Base-by-base conservation (phyloP, 2,329 filamentous ascomycete genomes). In the Boeremia exigua region DNA sequence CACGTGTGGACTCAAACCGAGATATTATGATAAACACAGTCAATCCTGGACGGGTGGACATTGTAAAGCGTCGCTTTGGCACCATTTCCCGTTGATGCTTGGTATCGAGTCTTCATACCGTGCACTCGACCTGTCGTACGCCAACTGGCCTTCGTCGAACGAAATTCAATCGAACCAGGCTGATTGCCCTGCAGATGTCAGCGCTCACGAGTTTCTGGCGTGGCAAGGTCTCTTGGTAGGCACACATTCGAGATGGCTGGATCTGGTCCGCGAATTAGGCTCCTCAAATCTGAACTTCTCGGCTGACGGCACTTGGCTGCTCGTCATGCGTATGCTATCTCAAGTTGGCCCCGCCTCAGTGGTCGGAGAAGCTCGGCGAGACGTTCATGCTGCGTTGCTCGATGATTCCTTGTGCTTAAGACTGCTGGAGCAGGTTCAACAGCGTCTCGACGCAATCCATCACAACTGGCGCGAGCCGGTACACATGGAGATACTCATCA, bases 261-360 rank as follows among this genome's bases (percentile, higher is more conserved):
- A 77, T 2, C 73, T 86, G 0, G 61, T 85, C 0, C 56, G 78
- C 0, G 82, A 86, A 57, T 63, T 86, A 3, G 82, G 77, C 0
- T 79, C 81, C 0, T 79, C 82, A 71, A 84, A 43, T 55, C 47
- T 91, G 3, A 88, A 89, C 58, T 84, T 90, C 57, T 84, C 82
- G 28, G 80, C 79, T 0, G 78, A 84, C 28, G 77, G 80, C 0
- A 83, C 83, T 0, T 77, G 78, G 28, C 55, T 74, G 0, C 60
- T 88, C 0, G 66, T 90, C 1, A 72, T 75, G 1, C 81, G 84
- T 8, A 72, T 90, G 1, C 75, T 80, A 0, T 58, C 82, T 0
- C 82, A 90, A 59, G 79, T 78, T 1, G 88, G 88, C 0, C 85
- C 86, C 62, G 67, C 17, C 65, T 44, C 46, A 14, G 75, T 38